A percentile compares a stretch with the other conserved stretches of the same genome.
Conservation (phyloP, 73 alveolate genomes). For the Tetrahymena borealis region DNA sequence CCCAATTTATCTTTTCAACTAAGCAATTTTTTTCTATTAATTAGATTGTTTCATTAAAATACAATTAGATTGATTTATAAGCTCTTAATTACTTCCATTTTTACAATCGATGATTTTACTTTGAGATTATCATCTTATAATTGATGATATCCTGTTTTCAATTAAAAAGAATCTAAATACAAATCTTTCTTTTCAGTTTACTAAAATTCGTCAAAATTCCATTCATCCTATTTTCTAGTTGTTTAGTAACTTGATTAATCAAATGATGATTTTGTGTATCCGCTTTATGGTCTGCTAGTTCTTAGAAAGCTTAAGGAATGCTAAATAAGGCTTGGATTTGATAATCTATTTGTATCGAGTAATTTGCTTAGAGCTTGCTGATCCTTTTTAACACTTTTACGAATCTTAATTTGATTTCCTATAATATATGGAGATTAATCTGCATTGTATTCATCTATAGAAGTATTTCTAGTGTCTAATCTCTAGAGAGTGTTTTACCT, state of each 20-base stretch:
- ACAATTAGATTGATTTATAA: no score
- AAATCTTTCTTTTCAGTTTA: background rate
- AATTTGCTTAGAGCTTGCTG: background rate
- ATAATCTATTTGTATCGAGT: background rate
- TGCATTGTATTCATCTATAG: background rate
- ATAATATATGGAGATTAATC: background rate
- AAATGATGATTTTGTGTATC: background rate
- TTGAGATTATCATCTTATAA: background rate
- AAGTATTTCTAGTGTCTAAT: background rate
- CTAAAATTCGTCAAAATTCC: background rate
- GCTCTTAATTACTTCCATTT: background rate
- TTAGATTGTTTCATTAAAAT: background rate
- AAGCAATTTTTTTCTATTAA: background rate
- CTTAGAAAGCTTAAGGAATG: background rate
- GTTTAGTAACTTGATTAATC: background rate
- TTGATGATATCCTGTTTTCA: background rate
- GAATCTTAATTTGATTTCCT: background rate
- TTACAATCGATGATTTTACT: background rate
- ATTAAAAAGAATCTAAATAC: background rate
- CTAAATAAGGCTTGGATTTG: background rate
- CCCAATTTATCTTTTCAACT: background rate
- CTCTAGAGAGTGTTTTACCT: background rate
- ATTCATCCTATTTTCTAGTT: background rate
- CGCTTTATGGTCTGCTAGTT: background rate
- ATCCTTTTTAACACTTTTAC: background rate